A percentile compares a stretch with the other conserved stretches of the same genome.
These are phyloP conservation scores for Alternaria sp. DNA, from an alignment of 2,329 filamentous ascomycete species.

Conservation along the genomic window DNA sequence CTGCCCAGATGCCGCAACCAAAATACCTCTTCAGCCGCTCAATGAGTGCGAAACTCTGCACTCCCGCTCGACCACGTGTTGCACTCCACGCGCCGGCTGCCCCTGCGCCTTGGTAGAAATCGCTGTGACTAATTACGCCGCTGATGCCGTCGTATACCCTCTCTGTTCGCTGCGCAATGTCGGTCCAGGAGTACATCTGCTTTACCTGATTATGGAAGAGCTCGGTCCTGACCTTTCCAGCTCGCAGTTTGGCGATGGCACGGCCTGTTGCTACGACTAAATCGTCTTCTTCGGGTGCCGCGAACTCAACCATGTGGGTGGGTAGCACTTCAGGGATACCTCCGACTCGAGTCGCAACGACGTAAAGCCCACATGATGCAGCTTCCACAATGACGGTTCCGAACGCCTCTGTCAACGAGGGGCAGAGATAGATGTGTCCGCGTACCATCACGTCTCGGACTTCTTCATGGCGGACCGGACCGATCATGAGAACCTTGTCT, in stretches of 20 bases:
- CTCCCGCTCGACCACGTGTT: constrained; percentile 70
- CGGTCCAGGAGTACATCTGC: constrained; percentile 98
- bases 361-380: constrained; percentile 92
- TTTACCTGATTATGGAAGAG: constrained; percentile 96
- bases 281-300: constrained; percentile 95
- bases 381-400: constrained; percentile 98
- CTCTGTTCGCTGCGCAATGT: constrained; percentile 92
- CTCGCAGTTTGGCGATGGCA: constrained; percentile 84
- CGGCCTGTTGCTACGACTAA: constrained; percentile 86
- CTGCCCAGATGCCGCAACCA: constrained; percentile 97
- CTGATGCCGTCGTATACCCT: constrained; percentile 94
- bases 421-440: constrained; percentile 95
- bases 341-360: constrained; percentile 94
- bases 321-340: constrained; percentile 97
- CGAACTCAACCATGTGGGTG: constrained; percentile 96
- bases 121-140: constrained; percentile 81
- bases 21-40: constrained; percentile 96
- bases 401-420: constrained; percentile 93
- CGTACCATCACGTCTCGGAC: constrained; percentile 97
- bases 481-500: constrained; percentile 90
- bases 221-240: constrained; percentile 87
- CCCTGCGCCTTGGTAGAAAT: constrained; percentile 85
- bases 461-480: constrained; percentile 91
- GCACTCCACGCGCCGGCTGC: constrained; percentile 71
- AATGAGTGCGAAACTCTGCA: constrained; percentile 89